phyloP scores from a whole-genome alignment of 1,284 basidiomycete species.

The Tilletiaria anomala region DNA sequence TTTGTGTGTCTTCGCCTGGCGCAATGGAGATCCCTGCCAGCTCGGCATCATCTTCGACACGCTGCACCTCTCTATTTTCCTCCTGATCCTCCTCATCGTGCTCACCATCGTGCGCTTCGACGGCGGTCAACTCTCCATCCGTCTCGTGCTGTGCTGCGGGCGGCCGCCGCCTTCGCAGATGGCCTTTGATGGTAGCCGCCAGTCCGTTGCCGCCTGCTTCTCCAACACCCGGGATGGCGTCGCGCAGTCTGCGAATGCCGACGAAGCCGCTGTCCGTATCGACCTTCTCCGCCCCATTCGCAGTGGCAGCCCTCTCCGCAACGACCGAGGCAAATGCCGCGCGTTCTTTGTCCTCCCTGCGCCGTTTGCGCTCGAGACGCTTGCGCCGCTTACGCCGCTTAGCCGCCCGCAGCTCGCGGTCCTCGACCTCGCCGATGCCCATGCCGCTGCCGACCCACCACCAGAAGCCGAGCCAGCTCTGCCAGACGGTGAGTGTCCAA shows the following conservation, averaged over 20 bases:
- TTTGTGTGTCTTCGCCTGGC: background rate
- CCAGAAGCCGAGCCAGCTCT: slow-evolving; percentile 40
- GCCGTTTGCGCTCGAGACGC: background rate
- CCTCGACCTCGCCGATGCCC: slow-evolving; percentile 39
- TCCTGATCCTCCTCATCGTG: background rate
- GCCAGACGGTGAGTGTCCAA: slow-evolving; percentile 37
- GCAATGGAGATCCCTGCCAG: too few relatives aligned
- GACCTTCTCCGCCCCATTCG: too few relatives aligned
- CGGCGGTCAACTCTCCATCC: background rate
- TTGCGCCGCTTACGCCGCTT: slow-evolving; percentile 8
- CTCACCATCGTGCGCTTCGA: background rate
- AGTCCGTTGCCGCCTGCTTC: too few relatives aligned
- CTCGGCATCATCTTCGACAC: too few relatives aligned
- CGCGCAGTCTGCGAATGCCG: slow-evolving; percentile 5
- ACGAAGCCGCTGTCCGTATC: slow-evolving; percentile 12
- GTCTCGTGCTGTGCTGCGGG: background rate
- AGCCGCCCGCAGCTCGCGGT: slow-evolving; percentile 19
- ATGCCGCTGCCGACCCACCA: slow-evolving; percentile 40
- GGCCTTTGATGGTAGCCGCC: too few relatives aligned
- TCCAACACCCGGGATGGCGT: background rate
- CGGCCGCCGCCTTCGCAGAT: too few relatives aligned
- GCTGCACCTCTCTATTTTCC: background rate
- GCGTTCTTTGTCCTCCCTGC: slow-evolving; percentile 8
- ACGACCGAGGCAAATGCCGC: slow-evolving; percentile 18
- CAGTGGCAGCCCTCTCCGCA: too few relatives aligned